Percentiles rank a stretch among this genome's conserved stretches.
Evolutionary conservation across 2,329 filamentous ascomycete species (phyloP).

Genomic region (Diaporthe aspalathi): DNA sequence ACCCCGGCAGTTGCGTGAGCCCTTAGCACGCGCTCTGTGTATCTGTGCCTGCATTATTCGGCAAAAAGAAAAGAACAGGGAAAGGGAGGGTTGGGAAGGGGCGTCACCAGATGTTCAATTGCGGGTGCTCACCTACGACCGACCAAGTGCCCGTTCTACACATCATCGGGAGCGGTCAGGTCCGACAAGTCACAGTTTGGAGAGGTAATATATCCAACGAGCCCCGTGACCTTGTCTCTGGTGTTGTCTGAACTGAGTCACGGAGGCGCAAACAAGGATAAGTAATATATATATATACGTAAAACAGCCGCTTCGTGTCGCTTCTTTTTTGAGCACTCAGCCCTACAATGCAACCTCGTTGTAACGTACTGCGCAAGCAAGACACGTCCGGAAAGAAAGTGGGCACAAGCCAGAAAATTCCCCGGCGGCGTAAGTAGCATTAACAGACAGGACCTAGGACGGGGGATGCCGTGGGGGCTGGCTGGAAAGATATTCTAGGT

Average conservation of each 20-base stretch:
- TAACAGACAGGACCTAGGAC: no score
- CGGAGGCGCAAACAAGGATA: neutral
- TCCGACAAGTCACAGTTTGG: neutral
- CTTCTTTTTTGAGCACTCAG: slow-evolving; percentile 12
- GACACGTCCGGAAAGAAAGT: neutral
- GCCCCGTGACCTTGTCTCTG: slow-evolving; percentile 16
- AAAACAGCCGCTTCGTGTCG: slow-evolving; percentile 13
- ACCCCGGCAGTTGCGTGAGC: neutral
- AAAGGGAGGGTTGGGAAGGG: neutral
- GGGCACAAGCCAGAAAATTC: neutral
- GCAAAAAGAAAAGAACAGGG: neutral
- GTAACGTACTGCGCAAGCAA: slow-evolving; percentile 5
- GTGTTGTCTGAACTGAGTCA: slow-evolving; percentile 18
- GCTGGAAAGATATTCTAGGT: slow-evolving; percentile 3
- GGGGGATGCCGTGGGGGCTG: neutral
- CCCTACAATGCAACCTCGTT: slow-evolving; percentile 15
- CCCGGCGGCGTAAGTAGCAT: slow-evolving; percentile 1
- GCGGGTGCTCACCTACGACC: neutral
- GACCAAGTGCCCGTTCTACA: neutral
- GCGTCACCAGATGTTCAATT: neutral
- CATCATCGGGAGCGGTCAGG: neutral
- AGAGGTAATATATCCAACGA: neutral
- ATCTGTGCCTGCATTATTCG: neutral
- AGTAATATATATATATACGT: neutral
- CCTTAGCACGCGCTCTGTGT: neutral